Conservation (phyloP, 2,329 filamentous ascomycete species). For the Phialemonium atrogriseum region DNA sequence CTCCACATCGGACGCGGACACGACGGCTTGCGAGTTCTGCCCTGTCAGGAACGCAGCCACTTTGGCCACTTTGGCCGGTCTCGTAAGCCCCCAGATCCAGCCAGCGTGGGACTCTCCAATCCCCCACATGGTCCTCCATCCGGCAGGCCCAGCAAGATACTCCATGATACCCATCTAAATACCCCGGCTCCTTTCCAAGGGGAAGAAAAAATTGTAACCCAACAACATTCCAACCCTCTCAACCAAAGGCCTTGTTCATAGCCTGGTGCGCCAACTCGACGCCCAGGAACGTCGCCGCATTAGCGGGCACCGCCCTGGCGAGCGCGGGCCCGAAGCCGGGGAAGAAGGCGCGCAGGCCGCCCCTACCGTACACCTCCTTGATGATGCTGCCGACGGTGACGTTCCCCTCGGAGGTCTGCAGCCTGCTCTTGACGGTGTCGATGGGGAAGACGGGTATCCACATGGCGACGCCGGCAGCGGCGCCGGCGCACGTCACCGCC, state of each 20-base stretch:
- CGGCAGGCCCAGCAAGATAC: too few relatives aligned
- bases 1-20: too few relatives aligned
- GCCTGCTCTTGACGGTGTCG: constrained; percentile 88
- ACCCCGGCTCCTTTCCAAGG: too few relatives aligned
- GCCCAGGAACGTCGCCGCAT: constrained; percentile 88
- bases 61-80: too few relatives aligned
- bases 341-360: constrained; percentile 90
- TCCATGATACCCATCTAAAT: too few relatives aligned
- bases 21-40: too few relatives aligned
- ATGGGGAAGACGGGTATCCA: constrained; percentile 98
- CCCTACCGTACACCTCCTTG: constrained; percentile 70
- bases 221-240: constrained; percentile 4
- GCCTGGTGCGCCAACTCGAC: constrained; percentile 77
- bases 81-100: too few relatives aligned
- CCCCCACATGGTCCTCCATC: too few relatives aligned
- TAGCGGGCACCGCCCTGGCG: constrained; percentile 87
- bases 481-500: constrained; percentile 80
- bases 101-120: too few relatives aligned
- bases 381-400: constrained; percentile 75
- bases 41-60: too few relatives aligned
- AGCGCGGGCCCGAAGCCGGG: constrained; percentile 91
- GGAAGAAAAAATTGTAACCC: too few relatives aligned
- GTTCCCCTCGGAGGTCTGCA: constrained; percentile 85
- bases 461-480: constrained; percentile 91
- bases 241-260: constrained; percentile 67